Conservation (phyloP, 768 basidiomycete genomes). For the Phlebiopsis gigantea region DNA sequence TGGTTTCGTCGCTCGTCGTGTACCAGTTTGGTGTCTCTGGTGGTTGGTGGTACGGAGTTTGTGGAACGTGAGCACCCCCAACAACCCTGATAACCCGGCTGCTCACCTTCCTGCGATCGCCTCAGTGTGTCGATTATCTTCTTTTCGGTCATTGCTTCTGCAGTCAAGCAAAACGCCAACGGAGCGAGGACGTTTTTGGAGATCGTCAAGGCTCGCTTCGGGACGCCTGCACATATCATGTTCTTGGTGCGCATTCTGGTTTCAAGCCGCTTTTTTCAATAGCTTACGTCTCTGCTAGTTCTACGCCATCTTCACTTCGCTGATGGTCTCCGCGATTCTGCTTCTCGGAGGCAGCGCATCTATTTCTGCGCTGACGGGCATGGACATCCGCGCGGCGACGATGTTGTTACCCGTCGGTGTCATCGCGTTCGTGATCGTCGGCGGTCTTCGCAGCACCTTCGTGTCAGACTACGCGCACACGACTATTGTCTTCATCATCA, state of each 20-base stretch:
- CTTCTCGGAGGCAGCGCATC: conserved; percentile 25
- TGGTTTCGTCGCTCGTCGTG: conserved; percentile 49
- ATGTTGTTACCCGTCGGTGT: conserved; percentile 27
- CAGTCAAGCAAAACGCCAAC: conserved; percentile 57
- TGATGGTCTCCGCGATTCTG: conserved; percentile 14
- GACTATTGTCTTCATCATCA: conserved; percentile 24
- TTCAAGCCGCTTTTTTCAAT: background rate
- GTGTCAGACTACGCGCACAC: conserved; percentile 26
- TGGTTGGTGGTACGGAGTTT: conserved; percentile 46
- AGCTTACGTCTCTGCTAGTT: background rate
- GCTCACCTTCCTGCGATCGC: conserved; percentile 27
- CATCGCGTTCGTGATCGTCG: conserved; percentile 26
- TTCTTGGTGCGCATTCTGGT: conserved; percentile 31
- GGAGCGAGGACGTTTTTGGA: conserved; percentile 55
- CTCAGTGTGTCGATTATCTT: conserved; percentile 49
- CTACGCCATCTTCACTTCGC: conserved; percentile 3
- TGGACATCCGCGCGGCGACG: conserved; percentile 26
- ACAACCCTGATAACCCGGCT: conserved; percentile 42
- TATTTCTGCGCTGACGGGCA: conserved; percentile 26
- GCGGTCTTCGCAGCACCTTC: conserved; percentile 26
- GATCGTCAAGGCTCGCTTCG: conserved; percentile 47
- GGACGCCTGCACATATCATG: conserved; percentile 39
- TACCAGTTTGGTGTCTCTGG: conserved; percentile 40
- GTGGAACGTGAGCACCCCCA: conserved; percentile 7
- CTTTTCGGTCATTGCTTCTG: conserved; percentile 48